Evolutionary conservation across 495 filamentous ascomycete species (phyloP).

Genomic region (Lasiosphaeria ovina): DNA sequence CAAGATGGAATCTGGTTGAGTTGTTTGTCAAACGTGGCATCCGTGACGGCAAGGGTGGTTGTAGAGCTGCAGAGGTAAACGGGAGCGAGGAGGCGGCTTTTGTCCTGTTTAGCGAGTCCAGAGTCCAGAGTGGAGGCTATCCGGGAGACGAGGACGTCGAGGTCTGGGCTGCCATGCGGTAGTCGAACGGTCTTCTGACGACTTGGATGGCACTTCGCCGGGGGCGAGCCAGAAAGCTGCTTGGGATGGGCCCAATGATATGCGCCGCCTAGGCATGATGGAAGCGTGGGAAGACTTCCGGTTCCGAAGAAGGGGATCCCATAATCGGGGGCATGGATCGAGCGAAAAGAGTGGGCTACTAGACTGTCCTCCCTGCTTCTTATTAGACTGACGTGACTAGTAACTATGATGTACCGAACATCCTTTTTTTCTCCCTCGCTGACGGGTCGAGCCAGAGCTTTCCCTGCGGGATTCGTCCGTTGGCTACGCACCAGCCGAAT

Average conservation of each 20-base stretch:
- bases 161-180: conserved; percentile 9
- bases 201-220: conserved; percentile 11
- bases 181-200: conserved; percentile 9
- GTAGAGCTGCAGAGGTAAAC: conserved; percentile 28
- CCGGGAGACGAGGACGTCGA: conserved; percentile 3
- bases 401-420: too few relatives aligned
- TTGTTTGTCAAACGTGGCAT: conserved; percentile 30
- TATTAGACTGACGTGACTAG: neutral
- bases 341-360: conserved; percentile 18
- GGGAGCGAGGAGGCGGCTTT: conserved; percentile 24
- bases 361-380: conserved; percentile 8
- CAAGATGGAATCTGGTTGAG: conserved; percentile 11
- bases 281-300: conserved; percentile 21
- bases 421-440: neutral
- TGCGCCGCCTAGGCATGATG: conserved; percentile 18
- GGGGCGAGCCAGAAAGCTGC: conserved; percentile 17
- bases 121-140: conserved; percentile 18
- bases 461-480: too few relatives aligned
- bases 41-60: conserved; percentile 24
- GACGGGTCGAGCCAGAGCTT: too few relatives aligned
- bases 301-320: conserved; percentile 23
- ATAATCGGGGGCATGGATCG: conserved; percentile 21
- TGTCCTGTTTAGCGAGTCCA: conserved; percentile 14
- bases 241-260: conserved; percentile 21
- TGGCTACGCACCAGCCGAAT: neutral